Evolutionary conservation across 2,329 filamentous ascomycete genomes (phyloP), one percentile per base, ranked within the genome.

Genomic region (Kalmusia sp.): DNA sequence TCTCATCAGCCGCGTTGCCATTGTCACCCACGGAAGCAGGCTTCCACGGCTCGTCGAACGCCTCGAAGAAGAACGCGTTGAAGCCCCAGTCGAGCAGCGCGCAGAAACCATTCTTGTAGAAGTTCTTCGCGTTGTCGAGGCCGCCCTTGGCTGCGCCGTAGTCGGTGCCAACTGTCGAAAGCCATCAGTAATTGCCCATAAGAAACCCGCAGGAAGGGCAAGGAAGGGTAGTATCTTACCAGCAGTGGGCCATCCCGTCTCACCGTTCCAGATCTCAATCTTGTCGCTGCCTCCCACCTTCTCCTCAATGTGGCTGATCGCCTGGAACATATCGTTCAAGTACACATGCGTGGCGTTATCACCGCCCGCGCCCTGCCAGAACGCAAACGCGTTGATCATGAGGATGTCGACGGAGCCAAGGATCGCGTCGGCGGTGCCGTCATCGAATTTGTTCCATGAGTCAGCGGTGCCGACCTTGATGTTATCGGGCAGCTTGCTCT

Each of bases 31-130:
- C 74, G 59, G 81, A 83, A 38, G 79, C 72, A 49, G 87, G 86
- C 83, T 90, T 90, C 85, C 86, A 89, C 54, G 82, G 78, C 82
- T 91, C 88, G 63, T 90, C 87, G 63, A 88, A 89, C 37, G 87
- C 87, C 79, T 90, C 87, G 62, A 91, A 91, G 76, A 84, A 88
- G 77, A 90, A 90, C 50, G 86, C 83, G 64, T 89, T 88, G 58
- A 86, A 80, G 55, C 85, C 85, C 84, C 85, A 89, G 58, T 79
- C 79, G 30, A 89, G 75, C 66, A 88, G 81, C 46, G 81, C 82
- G 72, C 88, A 90, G 65, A 89, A 82, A 58, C 81, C 84, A 39
- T 83, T 71, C 63, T 83, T 76, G 77, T 81, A 90, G 78, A 85
- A 91, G 21, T 74, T 77, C 57, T 80, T 71, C 24, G 87, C 87